A percentile compares a stretch with the other conserved stretches of the same genome.
Evolutionary conservation across 495 filamentous ascomycete genomes (phyloP).

Genomic region (Evernia prunastri): DNA sequence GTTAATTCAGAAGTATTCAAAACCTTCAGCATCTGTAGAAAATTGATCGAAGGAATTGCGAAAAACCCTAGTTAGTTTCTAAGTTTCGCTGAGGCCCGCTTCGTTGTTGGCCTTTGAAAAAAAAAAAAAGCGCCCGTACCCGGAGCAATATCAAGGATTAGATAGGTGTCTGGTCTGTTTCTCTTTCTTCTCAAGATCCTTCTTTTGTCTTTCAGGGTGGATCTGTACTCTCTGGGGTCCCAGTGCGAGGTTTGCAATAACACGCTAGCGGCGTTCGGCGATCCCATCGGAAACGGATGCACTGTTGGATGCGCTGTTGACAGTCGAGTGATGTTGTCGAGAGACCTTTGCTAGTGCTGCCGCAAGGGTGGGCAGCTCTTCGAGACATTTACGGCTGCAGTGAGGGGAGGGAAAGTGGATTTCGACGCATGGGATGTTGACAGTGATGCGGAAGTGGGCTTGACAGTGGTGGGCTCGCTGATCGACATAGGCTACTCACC

Average conservation of each 20-base stretch:
- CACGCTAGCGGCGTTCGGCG: conserved; percentile 1
- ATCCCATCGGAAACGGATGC: background rate
- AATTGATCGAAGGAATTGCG: too few species aligned
- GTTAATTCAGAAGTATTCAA: too few species aligned
- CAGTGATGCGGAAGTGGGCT: background rate
- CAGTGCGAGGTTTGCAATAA: background rate
- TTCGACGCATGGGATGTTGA: background rate
- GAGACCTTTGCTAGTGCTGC: background rate
- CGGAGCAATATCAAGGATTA: too few species aligned
- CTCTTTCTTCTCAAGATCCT: too few species aligned
- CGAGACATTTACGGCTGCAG: background rate
- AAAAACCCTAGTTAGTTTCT: too few species aligned
- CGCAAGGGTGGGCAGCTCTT: background rate
- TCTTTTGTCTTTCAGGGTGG: too few species aligned
- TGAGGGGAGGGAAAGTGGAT: background rate
- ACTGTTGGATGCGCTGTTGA: conserved; percentile 2
- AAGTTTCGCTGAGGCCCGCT: too few species aligned
- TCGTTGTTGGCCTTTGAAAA: too few species aligned
- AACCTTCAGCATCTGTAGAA: too few species aligned
- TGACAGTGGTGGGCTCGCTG: background rate
- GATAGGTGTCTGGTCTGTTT: too few species aligned
- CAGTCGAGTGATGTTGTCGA: background rate
- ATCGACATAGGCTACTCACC: too few species aligned
- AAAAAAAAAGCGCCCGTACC: too few species aligned
- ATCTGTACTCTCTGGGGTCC: background rate